These are phyloP conservation scores for Trichoderma lentiforme DNA, from an alignment of 2,329 filamentous ascomycete genomes.

Conservation along the genomic window DNA sequence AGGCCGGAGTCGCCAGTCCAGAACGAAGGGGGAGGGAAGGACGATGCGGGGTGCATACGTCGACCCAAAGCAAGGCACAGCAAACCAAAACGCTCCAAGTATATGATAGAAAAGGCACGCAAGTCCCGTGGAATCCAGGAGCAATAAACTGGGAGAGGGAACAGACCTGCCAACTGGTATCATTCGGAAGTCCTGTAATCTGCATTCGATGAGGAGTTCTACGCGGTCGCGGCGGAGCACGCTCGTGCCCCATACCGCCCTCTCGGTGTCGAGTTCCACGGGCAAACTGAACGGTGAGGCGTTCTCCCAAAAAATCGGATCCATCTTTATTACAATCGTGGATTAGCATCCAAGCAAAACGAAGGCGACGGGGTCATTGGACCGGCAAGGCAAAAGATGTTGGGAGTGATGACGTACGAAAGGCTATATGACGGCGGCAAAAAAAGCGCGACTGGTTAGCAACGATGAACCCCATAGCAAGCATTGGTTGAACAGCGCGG, in stretches of 20 bases:
- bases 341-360: neutral
- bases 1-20: constrained; percentile 28
- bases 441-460: constrained; percentile 24
- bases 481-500: neutral
- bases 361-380: constrained; percentile 16
- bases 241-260: constrained; percentile 45
- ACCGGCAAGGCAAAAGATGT: neutral
- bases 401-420: constrained; percentile 50
- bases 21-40: constrained; percentile 12
- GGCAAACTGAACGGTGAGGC: constrained; percentile 96
- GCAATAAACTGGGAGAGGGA: constrained; percentile 58
- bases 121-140: constrained; percentile 42
- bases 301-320: constrained; percentile 96
- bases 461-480: neutral
- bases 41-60: constrained; percentile 21
- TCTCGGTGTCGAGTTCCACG: constrained; percentile 69
- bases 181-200: constrained; percentile 91
- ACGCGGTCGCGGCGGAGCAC: constrained; percentile 69
- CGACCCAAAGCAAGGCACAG: constrained; percentile 25
- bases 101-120: constrained; percentile 29
- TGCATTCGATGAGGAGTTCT: constrained; percentile 96
- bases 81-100: constrained; percentile 30
- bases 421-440: constrained; percentile 43
- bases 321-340: constrained; percentile 63
- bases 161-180: constrained; percentile 99